A percentile compares a stretch with the other conserved stretches of the same genome.
Conservation (phyloP, 2,329 filamentous ascomycete genomes). For the Didymella sp. region DNA sequence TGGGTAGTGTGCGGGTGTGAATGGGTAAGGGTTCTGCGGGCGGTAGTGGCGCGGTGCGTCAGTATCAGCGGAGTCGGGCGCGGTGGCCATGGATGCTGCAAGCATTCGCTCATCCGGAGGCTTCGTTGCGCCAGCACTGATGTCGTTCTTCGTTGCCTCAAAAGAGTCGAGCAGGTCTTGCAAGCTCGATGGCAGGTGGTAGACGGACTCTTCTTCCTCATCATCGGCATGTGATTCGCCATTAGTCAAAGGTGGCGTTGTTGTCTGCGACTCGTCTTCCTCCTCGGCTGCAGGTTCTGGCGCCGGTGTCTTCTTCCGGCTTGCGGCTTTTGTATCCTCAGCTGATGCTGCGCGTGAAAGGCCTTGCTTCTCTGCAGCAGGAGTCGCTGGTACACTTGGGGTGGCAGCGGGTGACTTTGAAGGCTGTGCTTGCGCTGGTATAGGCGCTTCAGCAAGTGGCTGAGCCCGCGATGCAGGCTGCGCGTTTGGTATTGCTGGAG, state of each 20-base stretch:
- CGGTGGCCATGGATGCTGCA: constrained; percentile 73
- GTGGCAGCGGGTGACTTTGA: constrained; percentile 56
- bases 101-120: constrained; percentile 75
- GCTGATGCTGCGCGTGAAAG: constrained; percentile 40
- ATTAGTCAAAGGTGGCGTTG: constrained; percentile 56
- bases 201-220: constrained; percentile 80
- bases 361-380: constrained; percentile 55
- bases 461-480: constrained; percentile 51
- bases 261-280: constrained; percentile 44
- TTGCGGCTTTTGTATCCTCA: constrained; percentile 39
- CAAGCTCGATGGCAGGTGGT: constrained; percentile 86
- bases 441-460: constrained; percentile 47
- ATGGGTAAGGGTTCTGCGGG: constrained; percentile 77
- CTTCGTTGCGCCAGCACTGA: constrained; percentile 65
- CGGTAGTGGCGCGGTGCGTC: constrained; percentile 85
- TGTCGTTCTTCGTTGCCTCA: constrained; percentile 78
- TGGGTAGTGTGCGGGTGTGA: constrained; percentile 83
- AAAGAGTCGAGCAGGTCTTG: constrained; percentile 92
- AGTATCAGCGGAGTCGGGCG: constrained; percentile 78
- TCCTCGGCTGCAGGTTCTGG: constrained; percentile 43
- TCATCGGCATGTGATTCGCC: constrained; percentile 61
- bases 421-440: constrained; percentile 45
- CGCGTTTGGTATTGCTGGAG: constrained; percentile 53
- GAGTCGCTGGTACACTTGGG: constrained; percentile 55
- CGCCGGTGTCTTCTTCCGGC: constrained; percentile 40